phyloP scores from a whole-genome alignment of 768 basidiomycete species.

The Cyathus striatus region DNA sequence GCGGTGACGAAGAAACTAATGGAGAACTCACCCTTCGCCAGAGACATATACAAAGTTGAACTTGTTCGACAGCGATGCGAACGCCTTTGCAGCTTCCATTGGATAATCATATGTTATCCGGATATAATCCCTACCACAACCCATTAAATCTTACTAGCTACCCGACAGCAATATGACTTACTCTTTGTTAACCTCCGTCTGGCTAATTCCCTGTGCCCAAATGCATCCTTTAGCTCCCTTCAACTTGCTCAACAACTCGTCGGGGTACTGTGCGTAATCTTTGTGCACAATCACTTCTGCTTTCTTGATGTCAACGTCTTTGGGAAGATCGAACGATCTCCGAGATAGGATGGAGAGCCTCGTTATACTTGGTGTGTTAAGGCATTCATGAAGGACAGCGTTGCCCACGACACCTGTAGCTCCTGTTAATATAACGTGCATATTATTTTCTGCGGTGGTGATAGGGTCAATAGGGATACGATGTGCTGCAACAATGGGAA shows the following conservation, averaged over 20 bases:
- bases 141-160: neutral
- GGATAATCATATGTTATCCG: slow-evolving; percentile 21
- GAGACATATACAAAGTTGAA: slow-evolving; percentile 25
- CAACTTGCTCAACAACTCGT: slow-evolving; percentile 7
- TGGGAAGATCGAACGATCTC: neutral
- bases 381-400: slow-evolving; percentile 14
- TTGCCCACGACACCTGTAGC: slow-evolving; percentile 18
- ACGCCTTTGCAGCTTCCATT: slow-evolving; percentile 18
- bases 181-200: slow-evolving; percentile 17
- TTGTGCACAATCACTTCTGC: slow-evolving; percentile 16
- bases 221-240: slow-evolving; percentile 18
- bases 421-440: slow-evolving; percentile 15
- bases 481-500: too few relatives aligned
- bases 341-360: slow-evolving; percentile 20
- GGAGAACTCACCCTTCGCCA: slow-evolving; percentile 12
- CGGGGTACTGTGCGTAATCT: slow-evolving; percentile 14
- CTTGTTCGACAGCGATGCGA: slow-evolving; percentile 8
- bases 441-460: too few relatives aligned
- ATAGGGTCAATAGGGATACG: too few relatives aligned
- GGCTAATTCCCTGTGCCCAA: slow-evolving; percentile 21
- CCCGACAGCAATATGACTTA: slow-evolving; percentile 7
- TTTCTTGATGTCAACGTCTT: slow-evolving; percentile 12
- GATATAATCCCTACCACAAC: slow-evolving; percentile 12
- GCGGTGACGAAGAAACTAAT: neutral
- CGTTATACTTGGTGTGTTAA: slow-evolving; percentile 14